These are phyloP conservation scores for Fusarium redolens DNA, from an alignment of 2,329 filamentous ascomycete genomes.

Conservation along the genomic window DNA sequence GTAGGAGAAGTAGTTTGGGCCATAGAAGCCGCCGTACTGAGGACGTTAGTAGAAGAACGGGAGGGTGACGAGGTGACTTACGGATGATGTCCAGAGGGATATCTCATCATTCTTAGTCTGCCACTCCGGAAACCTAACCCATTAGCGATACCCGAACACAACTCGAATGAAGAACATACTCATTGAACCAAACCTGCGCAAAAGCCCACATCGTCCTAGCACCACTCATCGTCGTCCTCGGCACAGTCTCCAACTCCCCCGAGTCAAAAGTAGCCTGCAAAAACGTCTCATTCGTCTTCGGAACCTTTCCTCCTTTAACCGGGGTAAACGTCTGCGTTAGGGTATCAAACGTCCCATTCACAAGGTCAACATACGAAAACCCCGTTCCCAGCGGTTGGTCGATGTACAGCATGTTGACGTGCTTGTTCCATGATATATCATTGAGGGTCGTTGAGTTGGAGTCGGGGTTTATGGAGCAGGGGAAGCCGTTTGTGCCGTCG, in stretches of 20 bases:
- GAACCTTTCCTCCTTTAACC: background rate
- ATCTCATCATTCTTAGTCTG: conserved; percentile 63
- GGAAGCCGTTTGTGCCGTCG: conserved; percentile 68
- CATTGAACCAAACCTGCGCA: conserved; percentile 66
- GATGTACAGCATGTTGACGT: conserved; percentile 62
- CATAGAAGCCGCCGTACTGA: conserved; percentile 73
- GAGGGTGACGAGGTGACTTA: conserved; percentile 34
- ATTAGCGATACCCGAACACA: too few species aligned
- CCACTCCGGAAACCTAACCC: conserved; percentile 62
- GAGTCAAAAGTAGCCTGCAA: conserved; percentile 29
- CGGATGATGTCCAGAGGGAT: conserved; percentile 71
- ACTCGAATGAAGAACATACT: conserved; percentile 11
- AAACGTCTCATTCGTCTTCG: conserved; percentile 23
- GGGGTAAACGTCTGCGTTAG: conserved; percentile 48
- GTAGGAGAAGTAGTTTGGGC: conserved; percentile 66
- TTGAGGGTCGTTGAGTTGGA: conserved; percentile 64
- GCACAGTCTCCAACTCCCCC: background rate
- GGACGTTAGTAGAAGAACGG: background rate
- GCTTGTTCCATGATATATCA: conserved; percentile 70
- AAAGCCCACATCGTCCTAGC: conserved; percentile 71
- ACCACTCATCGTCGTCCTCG: conserved; percentile 63
- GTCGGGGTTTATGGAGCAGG: conserved; percentile 59
- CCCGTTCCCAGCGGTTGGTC: conserved; percentile 72
- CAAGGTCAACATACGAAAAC: conserved; percentile 61
- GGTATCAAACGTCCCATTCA: conserved; percentile 67